phyloP scores from a whole-genome alignment of 495 filamentous ascomycete genomes.

The Aspergillus indologenus region DNA sequence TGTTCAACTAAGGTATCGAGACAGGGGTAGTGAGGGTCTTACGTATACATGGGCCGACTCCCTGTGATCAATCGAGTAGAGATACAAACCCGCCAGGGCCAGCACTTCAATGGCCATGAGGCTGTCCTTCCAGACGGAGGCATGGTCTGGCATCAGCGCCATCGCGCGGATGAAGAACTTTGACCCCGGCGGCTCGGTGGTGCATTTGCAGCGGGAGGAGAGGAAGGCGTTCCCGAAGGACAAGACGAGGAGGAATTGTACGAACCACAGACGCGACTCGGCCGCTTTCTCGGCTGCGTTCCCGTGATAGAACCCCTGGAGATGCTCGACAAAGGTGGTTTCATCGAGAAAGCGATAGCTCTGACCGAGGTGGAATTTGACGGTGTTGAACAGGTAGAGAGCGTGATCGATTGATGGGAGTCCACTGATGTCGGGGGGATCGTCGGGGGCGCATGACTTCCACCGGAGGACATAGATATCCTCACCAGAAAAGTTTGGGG shows the following conservation, averaged over 20 bases:
- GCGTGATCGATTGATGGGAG: constrained; percentile 35
- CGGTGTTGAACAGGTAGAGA: constrained; percentile 34
- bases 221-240: constrained; percentile 40
- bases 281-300: constrained; percentile 17
- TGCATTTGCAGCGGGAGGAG: constrained; percentile 16
- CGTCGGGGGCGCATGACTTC: constrained; percentile 18
- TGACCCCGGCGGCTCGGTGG: constrained; percentile 30
- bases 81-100: constrained; percentile 31
- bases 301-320: constrained; percentile 30
- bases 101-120: constrained; percentile 33
- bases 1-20: background rate
- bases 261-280: constrained; percentile 33
- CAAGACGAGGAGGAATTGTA: constrained; percentile 36
- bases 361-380: constrained; percentile 34
- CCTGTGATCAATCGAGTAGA: constrained; percentile 34
- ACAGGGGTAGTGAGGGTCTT: constrained; percentile 5
- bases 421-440: constrained; percentile 25
- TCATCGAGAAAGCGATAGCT: constrained; percentile 38
- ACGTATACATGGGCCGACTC: constrained; percentile 33
- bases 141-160: constrained; percentile 34
- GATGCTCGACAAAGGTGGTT: constrained; percentile 24
- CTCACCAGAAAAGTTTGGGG: constrained; percentile 23
- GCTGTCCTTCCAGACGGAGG: constrained; percentile 27
- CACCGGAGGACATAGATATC: constrained; percentile 34
- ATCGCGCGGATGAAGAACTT: constrained; percentile 37